Evolutionary conservation across 2,329 filamentous ascomycete species (phyloP).

Genomic region (Fusarium graminum): DNA sequence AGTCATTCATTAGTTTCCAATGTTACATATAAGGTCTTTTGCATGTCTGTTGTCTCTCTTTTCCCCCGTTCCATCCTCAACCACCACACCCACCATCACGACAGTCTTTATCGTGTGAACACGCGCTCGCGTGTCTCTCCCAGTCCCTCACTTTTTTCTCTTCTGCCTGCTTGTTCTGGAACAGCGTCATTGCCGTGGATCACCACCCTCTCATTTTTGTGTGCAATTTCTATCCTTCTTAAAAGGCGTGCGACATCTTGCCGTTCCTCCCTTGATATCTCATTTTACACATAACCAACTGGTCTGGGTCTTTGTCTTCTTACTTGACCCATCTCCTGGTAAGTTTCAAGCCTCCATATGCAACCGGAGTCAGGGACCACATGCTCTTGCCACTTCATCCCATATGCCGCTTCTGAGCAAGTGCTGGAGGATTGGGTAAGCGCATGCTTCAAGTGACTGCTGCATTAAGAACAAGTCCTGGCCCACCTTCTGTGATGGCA

Average conservation of each 20-base stretch:
- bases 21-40: constrained; percentile 28
- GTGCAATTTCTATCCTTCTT: constrained; percentile 9
- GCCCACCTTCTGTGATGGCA: constrained; percentile 3
- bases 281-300: constrained; percentile 4
- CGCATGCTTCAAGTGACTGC: constrained; percentile 26
- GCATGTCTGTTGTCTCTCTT: constrained; percentile 20
- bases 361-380: constrained; percentile 18
- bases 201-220: constrained; percentile 32
- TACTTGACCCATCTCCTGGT: constrained; percentile 26
- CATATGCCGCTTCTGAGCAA: constrained; percentile 22
- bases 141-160: constrained; percentile 23
- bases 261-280: constrained; percentile 26
- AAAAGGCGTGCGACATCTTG: constrained; percentile 11
- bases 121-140: constrained; percentile 46
- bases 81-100: constrained; percentile 28
- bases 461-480: constrained; percentile 1
- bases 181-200: constrained; percentile 33
- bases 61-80: constrained; percentile 15
- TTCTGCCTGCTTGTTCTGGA: constrained; percentile 31
- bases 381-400: constrained; percentile 1
- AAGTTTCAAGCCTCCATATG: constrained; percentile 33
- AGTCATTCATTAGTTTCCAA: constrained; percentile 6
- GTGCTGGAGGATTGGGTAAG: neutral
- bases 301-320: constrained; percentile 4
- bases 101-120: constrained; percentile 47